A percentile compares a stretch with the other conserved stretches of the same genome.
Evolutionary conservation across 768 basidiomycete species (phyloP).

Genomic region (Hemileccinum rubropunctum): DNA sequence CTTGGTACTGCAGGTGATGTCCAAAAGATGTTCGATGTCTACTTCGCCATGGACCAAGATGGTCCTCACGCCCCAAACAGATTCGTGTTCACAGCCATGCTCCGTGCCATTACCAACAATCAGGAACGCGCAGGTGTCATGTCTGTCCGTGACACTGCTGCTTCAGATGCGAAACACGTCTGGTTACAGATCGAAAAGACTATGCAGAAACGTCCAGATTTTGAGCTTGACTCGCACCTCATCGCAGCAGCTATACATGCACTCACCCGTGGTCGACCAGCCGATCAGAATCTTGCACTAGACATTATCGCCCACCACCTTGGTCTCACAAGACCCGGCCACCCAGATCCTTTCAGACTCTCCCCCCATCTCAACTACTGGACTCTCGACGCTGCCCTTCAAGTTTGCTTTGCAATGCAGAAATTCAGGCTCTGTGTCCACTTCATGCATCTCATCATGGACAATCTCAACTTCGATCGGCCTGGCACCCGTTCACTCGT

Average conservation of each 20-base stretch:
- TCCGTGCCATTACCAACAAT: constrained; percentile 43
- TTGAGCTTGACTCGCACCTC: constrained; percentile 53
- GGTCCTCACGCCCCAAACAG: constrained; percentile 62
- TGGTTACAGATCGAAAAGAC: constrained; percentile 66
- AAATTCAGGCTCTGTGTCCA: constrained; percentile 49
- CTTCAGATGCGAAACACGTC: constrained; percentile 66
- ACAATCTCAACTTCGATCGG: constrained; percentile 27
- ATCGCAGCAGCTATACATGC: constrained; percentile 53
- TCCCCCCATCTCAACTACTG: constrained; percentile 42
- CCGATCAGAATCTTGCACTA: constrained; percentile 67
- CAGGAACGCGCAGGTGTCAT: constrained; percentile 17
- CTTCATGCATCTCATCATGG: constrained; percentile 59
- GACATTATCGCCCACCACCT: constrained; percentile 60
- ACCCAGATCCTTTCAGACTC: constrained; percentile 36
- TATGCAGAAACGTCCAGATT: constrained; percentile 41
- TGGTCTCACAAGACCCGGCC: constrained; percentile 52
- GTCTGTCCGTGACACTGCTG: constrained; percentile 38
- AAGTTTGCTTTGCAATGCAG: constrained; percentile 49
- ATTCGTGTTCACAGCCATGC: constrained; percentile 63
- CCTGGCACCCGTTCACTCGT: constrained; percentile 37
- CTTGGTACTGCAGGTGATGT: constrained; percentile 58
- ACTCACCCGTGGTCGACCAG: constrained; percentile 50
- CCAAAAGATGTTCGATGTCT: constrained; percentile 74
- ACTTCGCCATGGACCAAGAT: constrained; percentile 60
- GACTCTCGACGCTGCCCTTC: constrained; percentile 53